Conservation (phyloP, 176 grass and related monocot genomes). For the Ensete ventricosum region DNA sequence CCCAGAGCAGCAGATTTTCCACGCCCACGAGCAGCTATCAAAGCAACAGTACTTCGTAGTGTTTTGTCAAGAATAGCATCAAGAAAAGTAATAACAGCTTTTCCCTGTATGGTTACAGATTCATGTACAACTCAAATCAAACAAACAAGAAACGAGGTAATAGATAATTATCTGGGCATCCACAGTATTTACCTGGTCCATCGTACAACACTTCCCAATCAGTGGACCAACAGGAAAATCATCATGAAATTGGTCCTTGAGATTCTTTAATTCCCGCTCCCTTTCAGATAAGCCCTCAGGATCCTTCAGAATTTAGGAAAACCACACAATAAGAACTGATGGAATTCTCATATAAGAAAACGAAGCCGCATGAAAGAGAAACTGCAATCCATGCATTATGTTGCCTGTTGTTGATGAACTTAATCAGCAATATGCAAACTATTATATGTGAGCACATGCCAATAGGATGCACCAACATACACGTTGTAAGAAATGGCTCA, state of each 20-base stretch:
- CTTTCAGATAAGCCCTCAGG: slow-evolving; percentile 65
- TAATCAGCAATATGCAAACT: neutral
- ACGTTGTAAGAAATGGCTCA: neutral
- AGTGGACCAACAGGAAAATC: slow-evolving; percentile 83
- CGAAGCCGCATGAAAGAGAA: neutral
- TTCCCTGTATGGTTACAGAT: slow-evolving; percentile 43
- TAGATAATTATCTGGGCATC: neutral
- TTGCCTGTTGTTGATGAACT: neutral
- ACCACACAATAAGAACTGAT: neutral
- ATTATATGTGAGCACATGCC: neutral
- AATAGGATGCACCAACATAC: neutral
- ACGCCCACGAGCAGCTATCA: slow-evolving; percentile 88
- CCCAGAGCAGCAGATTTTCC: slow-evolving; percentile 96
- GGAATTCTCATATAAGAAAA: neutral
- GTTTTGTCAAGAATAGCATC: slow-evolving; percentile 91
- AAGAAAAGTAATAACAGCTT: slow-evolving; percentile 79
- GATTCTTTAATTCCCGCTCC: slow-evolving; percentile 70
- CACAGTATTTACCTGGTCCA: slow-evolving; percentile 61
- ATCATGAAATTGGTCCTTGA: slow-evolving; percentile 80
- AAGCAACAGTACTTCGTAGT: slow-evolving; percentile 65
- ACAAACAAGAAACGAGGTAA: neutral
- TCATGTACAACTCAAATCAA: neutral
- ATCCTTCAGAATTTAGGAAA: slow-evolving; percentile 41
- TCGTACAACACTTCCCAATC: slow-evolving; percentile 86
- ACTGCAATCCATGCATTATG: neutral